A percentile compares a stretch with the other conserved stretches of the same genome.
phyloP scores from a whole-genome alignment of 1,284 basidiomycete genomes.

The Pterulicium gracile region DNA sequence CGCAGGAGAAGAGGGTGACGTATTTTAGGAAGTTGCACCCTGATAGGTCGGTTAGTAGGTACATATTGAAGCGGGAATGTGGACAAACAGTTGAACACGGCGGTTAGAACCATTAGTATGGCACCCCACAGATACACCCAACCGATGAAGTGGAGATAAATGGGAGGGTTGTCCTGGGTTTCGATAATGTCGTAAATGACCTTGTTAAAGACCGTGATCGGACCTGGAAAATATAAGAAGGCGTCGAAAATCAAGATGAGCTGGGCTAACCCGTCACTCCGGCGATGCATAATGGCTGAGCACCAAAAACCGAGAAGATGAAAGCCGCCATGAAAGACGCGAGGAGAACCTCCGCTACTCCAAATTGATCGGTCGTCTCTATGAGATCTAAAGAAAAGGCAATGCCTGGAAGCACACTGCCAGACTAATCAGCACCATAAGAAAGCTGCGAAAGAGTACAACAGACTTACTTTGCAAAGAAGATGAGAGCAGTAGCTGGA shows the following conservation, averaged over 20 bases:
- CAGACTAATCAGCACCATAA: slow-evolving; percentile 6
- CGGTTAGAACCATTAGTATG: slow-evolving; percentile 84
- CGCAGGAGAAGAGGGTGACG: slow-evolving; percentile 86
- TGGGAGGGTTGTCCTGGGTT: slow-evolving; percentile 43
- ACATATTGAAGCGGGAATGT: slow-evolving; percentile 3
- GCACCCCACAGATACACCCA: slow-evolving; percentile 95
- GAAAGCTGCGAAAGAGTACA: neutral
- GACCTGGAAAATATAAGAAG: slow-evolving; percentile 33
- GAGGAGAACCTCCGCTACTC: slow-evolving; percentile 77
- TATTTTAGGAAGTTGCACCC: slow-evolving; percentile 79
- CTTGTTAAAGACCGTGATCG: slow-evolving; percentile 88
- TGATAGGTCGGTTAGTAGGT: slow-evolving; percentile 20
- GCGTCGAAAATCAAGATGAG: slow-evolving; percentile 5
- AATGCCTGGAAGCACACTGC: slow-evolving; percentile 76
- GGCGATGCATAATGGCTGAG: slow-evolving; percentile 87
- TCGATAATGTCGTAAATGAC: slow-evolving; percentile 77
- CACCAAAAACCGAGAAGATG: slow-evolving; percentile 84
- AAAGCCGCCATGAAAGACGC: slow-evolving; percentile 85
- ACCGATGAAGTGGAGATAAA: slow-evolving; percentile 81
- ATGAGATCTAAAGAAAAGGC: slow-evolving; percentile 92
- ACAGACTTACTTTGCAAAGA: slow-evolving; percentile 63
- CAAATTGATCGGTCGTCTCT: slow-evolving; percentile 84
- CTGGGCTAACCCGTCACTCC: slow-evolving; percentile 74
- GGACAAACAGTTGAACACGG: slow-evolving; percentile 68
- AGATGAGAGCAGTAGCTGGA: slow-evolving; percentile 66